A percentile compares a stretch with the other conserved stretches of the same genome.
Evolutionary conservation across 176 grass and related monocot species (phyloP).

Genomic region (Oryza punctata): DNA sequence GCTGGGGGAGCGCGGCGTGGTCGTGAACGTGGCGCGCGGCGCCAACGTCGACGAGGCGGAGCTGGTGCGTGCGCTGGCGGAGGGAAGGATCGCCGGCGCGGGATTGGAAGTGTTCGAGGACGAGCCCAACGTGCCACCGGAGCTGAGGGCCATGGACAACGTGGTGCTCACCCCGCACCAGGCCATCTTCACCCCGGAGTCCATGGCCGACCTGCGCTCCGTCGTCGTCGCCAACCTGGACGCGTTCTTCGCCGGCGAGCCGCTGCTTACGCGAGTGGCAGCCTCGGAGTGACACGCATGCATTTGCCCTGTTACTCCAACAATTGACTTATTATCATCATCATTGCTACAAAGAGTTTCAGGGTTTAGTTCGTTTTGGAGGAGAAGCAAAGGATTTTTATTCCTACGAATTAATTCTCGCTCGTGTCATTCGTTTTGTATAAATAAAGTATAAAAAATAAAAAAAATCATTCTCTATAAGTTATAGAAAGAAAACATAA

Average conservation of each 20-base stretch:
- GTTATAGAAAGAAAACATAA: no score
- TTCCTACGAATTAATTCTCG: no score
- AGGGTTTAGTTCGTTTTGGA: no score
- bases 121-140: conserved; percentile 30
- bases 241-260: conserved; percentile 42
- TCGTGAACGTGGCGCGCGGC: conserved; percentile 52
- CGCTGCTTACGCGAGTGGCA: neutral
- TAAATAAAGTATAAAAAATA: no score
- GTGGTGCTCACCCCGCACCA: conserved; percentile 45
- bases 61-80: conserved; percentile 31
- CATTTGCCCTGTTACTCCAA: neutral
- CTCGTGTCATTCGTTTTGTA: no score
- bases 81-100: conserved; percentile 40
- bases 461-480: no score
- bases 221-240: conserved; percentile 34
- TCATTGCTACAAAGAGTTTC: no score
- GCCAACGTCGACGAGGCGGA: conserved; percentile 46
- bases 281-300: neutral
- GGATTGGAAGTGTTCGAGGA: conserved; percentile 53
- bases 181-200: conserved; percentile 34
- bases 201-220: neutral
- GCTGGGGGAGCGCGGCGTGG: conserved; percentile 40
- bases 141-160: conserved; percentile 50
- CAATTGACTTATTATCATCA: no score
- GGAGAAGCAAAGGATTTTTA: no score